Percentiles rank a stretch among this genome's conserved stretches.
These are phyloP conservation scores for Chenopodium quinoa DNA, from an alignment of 148 eudicot genomes.

Conservation along the genomic window DNA sequence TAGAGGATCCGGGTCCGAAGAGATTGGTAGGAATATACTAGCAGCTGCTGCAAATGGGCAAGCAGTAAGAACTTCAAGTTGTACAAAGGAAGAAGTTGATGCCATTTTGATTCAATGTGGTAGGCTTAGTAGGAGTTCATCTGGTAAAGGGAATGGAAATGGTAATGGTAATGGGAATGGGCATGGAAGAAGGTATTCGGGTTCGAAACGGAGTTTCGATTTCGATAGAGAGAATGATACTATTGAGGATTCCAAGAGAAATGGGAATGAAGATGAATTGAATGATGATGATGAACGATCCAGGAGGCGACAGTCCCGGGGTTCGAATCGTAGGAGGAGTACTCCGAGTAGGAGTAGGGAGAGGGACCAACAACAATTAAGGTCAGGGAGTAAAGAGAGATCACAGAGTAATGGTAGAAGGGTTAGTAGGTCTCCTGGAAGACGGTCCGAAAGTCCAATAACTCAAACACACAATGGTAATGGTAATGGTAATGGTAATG, in stretches of 20 bases:
- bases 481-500: background rate
- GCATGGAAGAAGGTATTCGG: constrained; percentile 55
- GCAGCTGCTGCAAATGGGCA: constrained; percentile 35
- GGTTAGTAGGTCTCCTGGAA: constrained; percentile 82
- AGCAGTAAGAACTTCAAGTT: constrained; percentile 78
- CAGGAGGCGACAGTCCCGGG: constrained; percentile 49
- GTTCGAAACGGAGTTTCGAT: constrained; percentile 89
- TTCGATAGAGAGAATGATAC: constrained; percentile 57
- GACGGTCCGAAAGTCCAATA: constrained; percentile 76
- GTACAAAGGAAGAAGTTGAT: constrained; percentile 87
- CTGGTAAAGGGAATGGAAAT: constrained; percentile 44
- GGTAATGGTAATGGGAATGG: constrained; percentile 32
- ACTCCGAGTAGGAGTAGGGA: constrained; percentile 87
- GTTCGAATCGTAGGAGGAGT: constrained; percentile 51
- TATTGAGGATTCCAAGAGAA: background rate
- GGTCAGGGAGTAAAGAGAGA: constrained; percentile 66
- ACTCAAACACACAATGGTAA: constrained; percentile 3
- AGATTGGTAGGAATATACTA: constrained; percentile 23
- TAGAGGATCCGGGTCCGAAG: constrained; percentile 18
- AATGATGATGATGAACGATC: constrained; percentile 34
- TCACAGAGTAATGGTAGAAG: constrained; percentile 58
- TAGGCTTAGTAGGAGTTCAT: constrained; percentile 77
- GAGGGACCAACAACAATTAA: constrained; percentile 38
- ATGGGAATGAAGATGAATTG: constrained; percentile 18
- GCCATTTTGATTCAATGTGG: constrained; percentile 93